Evolutionary conservation across 768 basidiomycete species (phyloP), one percentile per base, ranked within the genome.

Genomic region (Leccinum ochraceum): DNA sequence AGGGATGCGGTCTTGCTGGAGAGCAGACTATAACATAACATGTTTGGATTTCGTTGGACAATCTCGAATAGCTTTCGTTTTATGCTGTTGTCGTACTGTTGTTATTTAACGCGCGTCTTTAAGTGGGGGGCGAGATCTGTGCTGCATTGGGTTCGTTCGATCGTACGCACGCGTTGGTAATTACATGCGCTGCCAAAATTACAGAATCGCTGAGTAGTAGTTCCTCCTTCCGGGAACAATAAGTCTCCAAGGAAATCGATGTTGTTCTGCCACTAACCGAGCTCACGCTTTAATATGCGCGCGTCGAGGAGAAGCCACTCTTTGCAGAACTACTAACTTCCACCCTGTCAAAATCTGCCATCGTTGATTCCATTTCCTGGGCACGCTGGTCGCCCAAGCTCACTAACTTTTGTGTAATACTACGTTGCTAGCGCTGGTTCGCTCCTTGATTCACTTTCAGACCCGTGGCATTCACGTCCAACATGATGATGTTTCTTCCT

Each of bases 1-100:
- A 79, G 80, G 62, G 78, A 79, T 22, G 71, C 79, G 34, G 66
- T 83, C 30, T 63, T 85, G 37, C 60, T 87, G 32, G 83, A 87
- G 71, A 83, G 83, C 63, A 74, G 86, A 65, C 64, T 87, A 61
- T 87, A 57, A 70, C 11, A 61, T 87, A 56, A 70, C 11, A 20
- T 42, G 28, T 28, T 28, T n/a, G 42, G n/a, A n/a, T n/a, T 42
- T 42, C 13, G 20, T 2, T 48, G 48, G 57, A 49, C 22, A n/a
- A 46, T 46, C 14, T 36, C 10, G 22, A 14, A 20, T 8, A 20
- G 26, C 44, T 36, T 56, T 42, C 13, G 37, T 7, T 60, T 32
- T 50, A 20, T 28, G 6, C 28, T 58, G 49, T 22, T 9, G 7
- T 46, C 34, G 20, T 24, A 14, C 7, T 53, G 26, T 20, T 48